Evolutionary conservation across 805 yeast genomes (phyloP).

Genomic region (Sugiyamaella valdiviana): DNA sequence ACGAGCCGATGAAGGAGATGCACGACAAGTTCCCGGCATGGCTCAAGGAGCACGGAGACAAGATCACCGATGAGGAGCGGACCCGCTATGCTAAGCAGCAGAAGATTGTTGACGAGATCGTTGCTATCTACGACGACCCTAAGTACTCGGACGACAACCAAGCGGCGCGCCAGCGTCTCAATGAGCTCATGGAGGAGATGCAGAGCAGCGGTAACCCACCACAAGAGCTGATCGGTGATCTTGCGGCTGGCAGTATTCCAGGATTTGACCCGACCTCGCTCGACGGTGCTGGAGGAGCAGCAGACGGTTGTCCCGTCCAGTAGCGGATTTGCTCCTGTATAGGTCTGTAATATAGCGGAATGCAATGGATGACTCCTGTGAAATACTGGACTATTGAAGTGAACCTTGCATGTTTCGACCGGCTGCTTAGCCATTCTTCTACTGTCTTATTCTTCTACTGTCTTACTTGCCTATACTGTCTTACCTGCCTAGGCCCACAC

Average conservation of each 20-base stretch:
- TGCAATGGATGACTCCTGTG: no score
- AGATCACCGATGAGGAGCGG: constrained; percentile 42
- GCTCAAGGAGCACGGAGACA: constrained; percentile 49
- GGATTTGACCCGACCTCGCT: constrained; percentile 28
- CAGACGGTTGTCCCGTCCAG: constrained; percentile 18
- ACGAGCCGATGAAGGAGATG: constrained; percentile 82
- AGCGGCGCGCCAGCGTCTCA: constrained; percentile 45
- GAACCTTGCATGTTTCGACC: no score
- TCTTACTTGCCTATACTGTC: no score
- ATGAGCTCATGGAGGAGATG: constrained; percentile 51
- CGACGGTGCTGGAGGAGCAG: constrained; percentile 4
- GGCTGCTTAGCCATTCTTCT: no score
- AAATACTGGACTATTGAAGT: no score
- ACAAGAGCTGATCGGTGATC: constrained; percentile 58
- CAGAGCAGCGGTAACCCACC: constrained; percentile 79
- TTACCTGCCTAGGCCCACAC: no score
- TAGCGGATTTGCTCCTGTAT: no score
- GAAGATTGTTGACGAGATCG: constrained; percentile 52
- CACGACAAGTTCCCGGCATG: constrained; percentile 66
- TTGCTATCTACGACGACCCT: constrained; percentile 59
- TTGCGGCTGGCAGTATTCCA: constrained; percentile 38
- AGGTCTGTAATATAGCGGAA: no score
- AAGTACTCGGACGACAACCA: constrained; percentile 48
- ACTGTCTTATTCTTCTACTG: no score
- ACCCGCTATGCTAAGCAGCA: constrained; percentile 56